Evolutionary conservation across 1,284 basidiomycete species (phyloP).

Genomic region (Pseudozyma tsukubaensis): DNA sequence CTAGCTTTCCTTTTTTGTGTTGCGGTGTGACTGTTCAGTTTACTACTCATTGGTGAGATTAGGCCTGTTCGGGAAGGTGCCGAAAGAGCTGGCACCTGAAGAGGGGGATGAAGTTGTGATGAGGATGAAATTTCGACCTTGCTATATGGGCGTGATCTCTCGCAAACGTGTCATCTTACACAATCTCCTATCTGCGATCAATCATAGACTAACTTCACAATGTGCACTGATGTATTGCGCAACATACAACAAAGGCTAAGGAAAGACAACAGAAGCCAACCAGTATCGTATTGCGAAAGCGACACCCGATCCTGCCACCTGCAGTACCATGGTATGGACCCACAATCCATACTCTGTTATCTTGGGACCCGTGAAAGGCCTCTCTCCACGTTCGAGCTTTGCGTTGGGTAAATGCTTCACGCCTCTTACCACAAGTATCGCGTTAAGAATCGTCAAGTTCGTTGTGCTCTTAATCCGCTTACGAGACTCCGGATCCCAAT

Average conservation of each 20-base stretch:
- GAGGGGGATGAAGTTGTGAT: too few species aligned
- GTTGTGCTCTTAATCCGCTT: slow-evolving; percentile 50
- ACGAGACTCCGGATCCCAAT: slow-evolving; percentile 9
- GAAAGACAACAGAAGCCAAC: slow-evolving; percentile 60
- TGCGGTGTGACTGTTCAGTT: too few species aligned
- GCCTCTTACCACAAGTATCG: slow-evolving; percentile 61
- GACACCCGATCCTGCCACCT: slow-evolving; percentile 49
- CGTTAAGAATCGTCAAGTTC: slow-evolving; percentile 65
- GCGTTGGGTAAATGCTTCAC: slow-evolving; percentile 14
- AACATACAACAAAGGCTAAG: slow-evolving; percentile 4
- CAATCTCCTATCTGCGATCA: too few species aligned
- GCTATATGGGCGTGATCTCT: too few species aligned
- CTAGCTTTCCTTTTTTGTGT: not conserved
- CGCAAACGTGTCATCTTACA: too few species aligned
- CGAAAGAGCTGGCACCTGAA: too few species aligned
- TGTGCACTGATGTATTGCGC: not conserved
- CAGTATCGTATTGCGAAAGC: slow-evolving; percentile 66
- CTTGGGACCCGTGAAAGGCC: slow-evolving; percentile 23
- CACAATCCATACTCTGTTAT: slow-evolving; percentile 57
- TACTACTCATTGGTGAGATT: too few species aligned
- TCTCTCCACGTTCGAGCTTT: not conserved
- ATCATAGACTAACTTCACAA: too few species aligned
- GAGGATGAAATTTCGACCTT: too few species aligned
- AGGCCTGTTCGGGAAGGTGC: too few species aligned
- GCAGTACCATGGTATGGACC: slow-evolving; percentile 56